Evolutionary conservation across 495 filamentous ascomycete species (phyloP).

Genomic region (Opeltia flavorubescens): DNA sequence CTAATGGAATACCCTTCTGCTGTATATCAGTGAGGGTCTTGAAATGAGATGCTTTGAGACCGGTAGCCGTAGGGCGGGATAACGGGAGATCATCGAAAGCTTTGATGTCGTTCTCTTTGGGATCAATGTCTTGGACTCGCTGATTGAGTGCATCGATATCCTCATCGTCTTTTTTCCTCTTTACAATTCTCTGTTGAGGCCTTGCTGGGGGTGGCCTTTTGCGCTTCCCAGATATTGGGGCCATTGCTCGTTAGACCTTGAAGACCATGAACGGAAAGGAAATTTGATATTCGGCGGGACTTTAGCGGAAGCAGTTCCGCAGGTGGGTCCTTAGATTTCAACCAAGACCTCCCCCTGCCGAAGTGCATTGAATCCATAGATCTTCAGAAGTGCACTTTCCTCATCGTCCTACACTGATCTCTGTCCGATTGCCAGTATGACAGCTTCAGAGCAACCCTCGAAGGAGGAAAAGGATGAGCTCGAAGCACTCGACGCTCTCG

Average conservation of each 20-base stretch:
- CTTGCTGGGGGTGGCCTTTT: not conserved
- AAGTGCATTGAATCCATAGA: too few relatives aligned
- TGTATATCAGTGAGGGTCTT: constrained; percentile 87
- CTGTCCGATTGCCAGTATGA: constrained; percentile 3
- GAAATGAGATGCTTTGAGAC: constrained; percentile 78
- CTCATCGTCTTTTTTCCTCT: constrained; percentile 46
- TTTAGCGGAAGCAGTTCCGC: not conserved
- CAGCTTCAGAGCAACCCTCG: constrained; percentile 12
- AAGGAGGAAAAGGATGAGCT: constrained; percentile 42
- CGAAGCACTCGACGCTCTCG: constrained; percentile 72
- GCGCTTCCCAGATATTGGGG: not conserved
- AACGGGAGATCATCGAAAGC: constrained; percentile 72
- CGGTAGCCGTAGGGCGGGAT: constrained; percentile 65
- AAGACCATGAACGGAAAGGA: not conserved
- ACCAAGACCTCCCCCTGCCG: too few relatives aligned
- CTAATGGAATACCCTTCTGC: constrained; percentile 67
- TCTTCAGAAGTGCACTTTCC: too few relatives aligned
- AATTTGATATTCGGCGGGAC: not conserved
- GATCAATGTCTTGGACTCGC: constrained; percentile 35
- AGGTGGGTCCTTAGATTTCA: too few relatives aligned
- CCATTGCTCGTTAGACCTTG: constrained; percentile 2
- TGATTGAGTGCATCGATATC: constrained; percentile 30
- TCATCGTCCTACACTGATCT: too few relatives aligned
- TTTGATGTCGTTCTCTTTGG: constrained; percentile 39
- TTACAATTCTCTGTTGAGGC: constrained; percentile 30